Conservation (phyloP, 768 basidiomycete species). For the Leccinum imitatum region DNA sequence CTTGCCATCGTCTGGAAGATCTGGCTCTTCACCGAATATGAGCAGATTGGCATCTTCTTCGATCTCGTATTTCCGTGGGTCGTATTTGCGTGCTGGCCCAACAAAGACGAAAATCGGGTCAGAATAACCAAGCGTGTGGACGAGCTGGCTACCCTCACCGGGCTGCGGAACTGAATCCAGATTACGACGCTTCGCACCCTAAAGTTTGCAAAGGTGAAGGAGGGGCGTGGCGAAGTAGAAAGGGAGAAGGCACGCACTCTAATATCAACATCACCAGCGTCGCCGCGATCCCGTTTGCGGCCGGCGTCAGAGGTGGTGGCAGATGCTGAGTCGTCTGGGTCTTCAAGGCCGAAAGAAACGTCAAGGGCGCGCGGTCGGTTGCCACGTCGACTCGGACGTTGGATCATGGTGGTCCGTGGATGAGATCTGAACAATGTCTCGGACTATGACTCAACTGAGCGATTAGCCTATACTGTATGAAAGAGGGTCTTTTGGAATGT, state of each 20-base stretch:
- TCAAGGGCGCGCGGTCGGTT: conserved; percentile 55
- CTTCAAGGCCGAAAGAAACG: conserved; percentile 50
- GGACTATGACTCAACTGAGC: background rate
- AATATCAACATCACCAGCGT: conserved; percentile 5
- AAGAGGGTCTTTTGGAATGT: background rate
- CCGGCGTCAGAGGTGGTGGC: conserved; percentile 23
- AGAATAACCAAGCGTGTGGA: background rate
- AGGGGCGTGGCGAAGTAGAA: background rate
- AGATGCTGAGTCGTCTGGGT: conserved; percentile 23
- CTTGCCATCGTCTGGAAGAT: conserved; percentile 32
- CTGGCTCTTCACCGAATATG: conserved; percentile 43
- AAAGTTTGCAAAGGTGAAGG: background rate
- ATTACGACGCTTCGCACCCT: conserved; percentile 31
- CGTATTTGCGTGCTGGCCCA: conserved; percentile 41
- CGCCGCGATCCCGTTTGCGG: conserved; percentile 29
- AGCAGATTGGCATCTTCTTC: conserved; percentile 37
- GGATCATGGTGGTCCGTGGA: background rate
- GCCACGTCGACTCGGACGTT: conserved; percentile 23
- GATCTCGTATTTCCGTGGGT: conserved; percentile 31
- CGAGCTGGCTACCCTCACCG: conserved; percentile 10
- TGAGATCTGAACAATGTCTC: background rate
- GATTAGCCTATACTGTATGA: background rate
- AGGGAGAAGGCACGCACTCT: conserved; percentile 15
- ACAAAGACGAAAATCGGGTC: background rate
- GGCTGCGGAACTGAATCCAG: conserved; percentile 18